Base-by-base conservation (phyloP, 108 stramenopile genomes). In the Nitzschia sp. region DNA sequence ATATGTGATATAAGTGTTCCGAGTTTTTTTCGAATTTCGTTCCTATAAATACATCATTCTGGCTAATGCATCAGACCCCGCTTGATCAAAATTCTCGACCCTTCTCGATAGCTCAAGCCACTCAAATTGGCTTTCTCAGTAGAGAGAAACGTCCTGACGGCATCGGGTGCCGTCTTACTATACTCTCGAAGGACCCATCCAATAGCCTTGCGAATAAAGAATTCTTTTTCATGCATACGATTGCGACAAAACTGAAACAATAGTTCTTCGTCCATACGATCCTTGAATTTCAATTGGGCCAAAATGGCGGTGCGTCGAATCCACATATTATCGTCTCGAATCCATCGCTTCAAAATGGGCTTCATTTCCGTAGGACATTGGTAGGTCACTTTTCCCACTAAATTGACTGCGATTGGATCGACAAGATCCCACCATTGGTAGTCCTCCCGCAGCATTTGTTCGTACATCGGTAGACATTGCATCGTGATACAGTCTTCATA, bases 131-230 rank as follows among this genome's bases (percentile, higher is more conserved):
- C 0, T 25, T 64, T 64, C 29, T 64, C 63, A 5, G 15, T 9
- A 1, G 8, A 15, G 16, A 69, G 2, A 58, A 69, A 69, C 15
- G 19, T 31, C 45, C 27, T 45, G 33, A 69, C 68, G 31, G 57
- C 45, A 13, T 58, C 68, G 11, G 68, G 68, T 19, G 35, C 28
- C 19, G 68, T 69, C 2, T 41, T 33, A 19, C 53, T 44, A 58
- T 69, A 69, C 19, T 69, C 53, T 26, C 68, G 52, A 8, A 69
- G 31, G 22, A 25, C 53, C 68, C 68, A 69, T 46, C 68, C 68
- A 69, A 69, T 69, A 5, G 68, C 68, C 31, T 69, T 69, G 33
- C 53, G 68, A 69, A 69, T 69, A 36, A 69, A 69, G 45, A 69
- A 69, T 19, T 69, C 68, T 30, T 69, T 58, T 69, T 54, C 68